Evolutionary conservation across 805 yeast species (phyloP), one percentile per base, ranked within the genome.

Genomic region (Candida ipomoeae): DNA sequence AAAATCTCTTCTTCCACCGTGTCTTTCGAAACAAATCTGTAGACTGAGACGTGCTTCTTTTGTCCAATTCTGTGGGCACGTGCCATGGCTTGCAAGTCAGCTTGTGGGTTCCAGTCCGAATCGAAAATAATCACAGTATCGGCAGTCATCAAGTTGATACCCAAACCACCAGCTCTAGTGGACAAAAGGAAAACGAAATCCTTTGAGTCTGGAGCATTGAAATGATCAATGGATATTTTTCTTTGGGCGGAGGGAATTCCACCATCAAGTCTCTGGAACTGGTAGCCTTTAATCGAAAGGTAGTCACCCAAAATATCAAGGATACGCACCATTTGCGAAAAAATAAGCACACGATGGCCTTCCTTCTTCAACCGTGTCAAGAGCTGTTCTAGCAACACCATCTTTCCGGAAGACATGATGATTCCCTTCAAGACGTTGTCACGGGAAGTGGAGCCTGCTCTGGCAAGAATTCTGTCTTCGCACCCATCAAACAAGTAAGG

Each of bases 61-160:
- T 94, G 99, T n/a, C 99, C 99, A 65, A 94, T 94, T 75, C 99
- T 84, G 71, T 94, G 99, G 2, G 99, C 99, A 70, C 99, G 83
- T 0, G 99, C 99, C 99, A 94, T 94, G 1, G 99, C 99, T 70
- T 94, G 99, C 62, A 94, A 75, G 77, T 94, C 99, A 0, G 99
- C 99, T 68, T 94, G 99, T 0, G 99, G 99, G 65, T 94, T 94
- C 99, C 99, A 94, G 72, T 94, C 99, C 4, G 96, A 89, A 69
- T 94, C 99, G 70, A 94, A 94, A 38, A 94, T 92, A 59, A 94
- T 89, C 29, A 94, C 99, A 6, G 99, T 94, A 64, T 94, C 99
- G 3, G 99, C 99, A 5, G 99, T 94, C 99, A 94, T 94, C 65
- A 94, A 77, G 67, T 94, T 94, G 65, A 94, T 94, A 70, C 99